A percentile compares a stretch with the other conserved stretches of the same genome.
Conservation (phyloP, 495 filamentous ascomycete species). For the Annulohypoxylon bovei region DNA sequence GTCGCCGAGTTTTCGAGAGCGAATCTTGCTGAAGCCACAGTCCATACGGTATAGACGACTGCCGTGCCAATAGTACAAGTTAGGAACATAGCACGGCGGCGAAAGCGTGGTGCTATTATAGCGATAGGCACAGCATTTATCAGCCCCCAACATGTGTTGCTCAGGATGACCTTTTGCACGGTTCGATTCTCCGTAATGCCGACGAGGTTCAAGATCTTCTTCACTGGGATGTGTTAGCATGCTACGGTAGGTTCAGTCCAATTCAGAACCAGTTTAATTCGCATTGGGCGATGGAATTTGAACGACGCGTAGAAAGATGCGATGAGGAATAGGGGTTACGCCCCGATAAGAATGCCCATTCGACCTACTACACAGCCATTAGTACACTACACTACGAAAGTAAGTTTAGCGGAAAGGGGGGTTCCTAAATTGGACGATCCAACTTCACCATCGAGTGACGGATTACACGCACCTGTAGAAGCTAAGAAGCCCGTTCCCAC, state of each 20-base stretch:
- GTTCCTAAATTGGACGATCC: background rate
- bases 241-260: background rate
- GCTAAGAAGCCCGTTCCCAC: constrained; percentile 65
- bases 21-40: constrained; percentile 62
- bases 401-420: background rate
- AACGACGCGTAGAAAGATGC: background rate
- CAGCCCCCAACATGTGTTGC: constrained; percentile 64
- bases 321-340: background rate
- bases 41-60: constrained; percentile 65
- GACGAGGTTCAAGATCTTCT: constrained; percentile 56
- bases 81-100: constrained; percentile 63
- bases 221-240: constrained; percentile 44
- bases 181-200: constrained; percentile 55
- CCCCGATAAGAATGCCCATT: background rate
- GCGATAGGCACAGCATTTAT: constrained; percentile 62
- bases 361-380: constrained; percentile 38
- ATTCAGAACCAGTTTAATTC: background rate
- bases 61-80: constrained; percentile 60
- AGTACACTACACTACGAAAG: background rate
- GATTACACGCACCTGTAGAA: constrained; percentile 43
- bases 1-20: constrained; percentile 51
- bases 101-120: constrained; percentile 60
- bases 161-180: constrained; percentile 63
- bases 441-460: no score
- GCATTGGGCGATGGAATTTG: background rate